A percentile compares a stretch with the other conserved stretches of the same genome.
Conservation (phyloP, 768 basidiomycete genomes). For the Amanita molliuscula region DNA sequence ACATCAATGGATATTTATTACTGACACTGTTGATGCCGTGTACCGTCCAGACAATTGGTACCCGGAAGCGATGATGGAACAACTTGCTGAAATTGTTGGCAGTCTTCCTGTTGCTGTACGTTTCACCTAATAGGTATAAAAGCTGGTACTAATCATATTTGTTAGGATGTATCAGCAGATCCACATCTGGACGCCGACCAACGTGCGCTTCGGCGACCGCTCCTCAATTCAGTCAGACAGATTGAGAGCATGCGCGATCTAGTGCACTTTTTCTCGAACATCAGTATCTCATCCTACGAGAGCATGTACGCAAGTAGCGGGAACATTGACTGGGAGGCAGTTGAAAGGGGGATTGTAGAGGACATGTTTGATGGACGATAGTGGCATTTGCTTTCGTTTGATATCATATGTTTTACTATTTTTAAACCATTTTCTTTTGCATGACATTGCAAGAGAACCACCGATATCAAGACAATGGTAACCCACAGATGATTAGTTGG, state of each 20-base stretch:
- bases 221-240: slow-evolving; percentile 56
- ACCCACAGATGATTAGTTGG: not conserved
- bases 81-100: slow-evolving; percentile 74
- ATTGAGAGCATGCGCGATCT: slow-evolving; percentile 82
- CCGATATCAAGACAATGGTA: not conserved
- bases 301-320: slow-evolving; percentile 78
- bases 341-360: slow-evolving; percentile 69
- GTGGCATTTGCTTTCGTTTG: not conserved
- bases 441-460: not conserved
- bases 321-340: slow-evolving; percentile 80
- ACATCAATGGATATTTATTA: slow-evolving; percentile 98
- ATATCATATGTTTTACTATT: slow-evolving; percentile 3
- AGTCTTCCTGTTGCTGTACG: slow-evolving; percentile 44
- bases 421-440: not conserved
- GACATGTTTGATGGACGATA: slow-evolving; percentile 88
- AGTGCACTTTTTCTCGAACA: slow-evolving; percentile 82
- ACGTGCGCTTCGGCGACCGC: slow-evolving; percentile 57
- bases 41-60: slow-evolving; percentile 78
- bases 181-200: slow-evolving; percentile 18
- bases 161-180: slow-evolving; percentile 7
- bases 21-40: slow-evolving; percentile 92
- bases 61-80: slow-evolving; percentile 87
- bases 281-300: slow-evolving; percentile 86
- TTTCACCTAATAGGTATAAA: not conserved
- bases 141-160: not conserved